phyloP scores from a whole-genome alignment of 1,284 basidiomycete genomes.

The Cronartium quercuum region DNA sequence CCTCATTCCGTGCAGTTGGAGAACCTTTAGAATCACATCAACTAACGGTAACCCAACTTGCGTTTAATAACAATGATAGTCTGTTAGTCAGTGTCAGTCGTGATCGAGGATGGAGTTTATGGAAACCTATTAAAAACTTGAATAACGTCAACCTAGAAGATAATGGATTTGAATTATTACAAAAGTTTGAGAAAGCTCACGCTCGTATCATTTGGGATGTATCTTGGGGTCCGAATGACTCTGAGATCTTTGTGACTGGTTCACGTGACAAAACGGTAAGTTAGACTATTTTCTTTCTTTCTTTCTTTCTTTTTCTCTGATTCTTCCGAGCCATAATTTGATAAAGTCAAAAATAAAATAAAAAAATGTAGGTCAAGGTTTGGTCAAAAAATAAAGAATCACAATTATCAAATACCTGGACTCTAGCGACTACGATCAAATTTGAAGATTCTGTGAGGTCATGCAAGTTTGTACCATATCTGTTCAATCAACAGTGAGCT shows the following conservation, averaged over 20 bases:
- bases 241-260: slow-evolving; percentile 77
- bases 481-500: slow-evolving; percentile 5
- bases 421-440: slow-evolving; percentile 6
- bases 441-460: slow-evolving; percentile 21
- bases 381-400: slow-evolving; percentile 9
- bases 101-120: slow-evolving; percentile 89
- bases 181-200: slow-evolving; percentile 72
- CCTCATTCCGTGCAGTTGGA: slow-evolving; percentile 64
- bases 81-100: slow-evolving; percentile 76
- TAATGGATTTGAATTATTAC: slow-evolving; percentile 51
- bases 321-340: not conserved
- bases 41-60: slow-evolving; percentile 81
- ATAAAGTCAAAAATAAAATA: not conserved
- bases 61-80: slow-evolving; percentile 76
- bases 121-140: slow-evolving; percentile 47
- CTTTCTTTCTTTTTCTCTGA: not conserved
- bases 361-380: slow-evolving; percentile 13
- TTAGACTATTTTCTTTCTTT: slow-evolving; percentile 41
- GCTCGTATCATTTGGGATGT: slow-evolving; percentile 93
- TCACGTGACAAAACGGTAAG: slow-evolving; percentile 87
- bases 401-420: not conserved
- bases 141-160: not conserved
- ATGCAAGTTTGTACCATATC: slow-evolving; percentile 8
- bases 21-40: slow-evolving; percentile 70
- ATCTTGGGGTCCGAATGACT: slow-evolving; percentile 64